These are phyloP conservation scores for Parmelia sp. DNA, from an alignment of 495 filamentous ascomycete species.

Conservation along the genomic window DNA sequence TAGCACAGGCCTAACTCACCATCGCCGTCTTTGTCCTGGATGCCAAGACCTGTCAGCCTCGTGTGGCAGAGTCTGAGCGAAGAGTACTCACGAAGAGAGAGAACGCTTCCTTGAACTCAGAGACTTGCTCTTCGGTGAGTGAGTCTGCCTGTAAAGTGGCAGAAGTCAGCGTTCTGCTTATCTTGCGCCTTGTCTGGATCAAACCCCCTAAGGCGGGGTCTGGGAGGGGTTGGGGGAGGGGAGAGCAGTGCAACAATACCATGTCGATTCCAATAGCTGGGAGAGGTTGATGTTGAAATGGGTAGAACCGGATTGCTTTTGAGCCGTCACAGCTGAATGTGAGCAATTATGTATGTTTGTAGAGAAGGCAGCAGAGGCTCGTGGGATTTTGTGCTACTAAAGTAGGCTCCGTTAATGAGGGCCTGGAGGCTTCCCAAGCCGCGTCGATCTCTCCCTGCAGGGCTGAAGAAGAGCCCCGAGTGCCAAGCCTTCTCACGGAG, in stretches of 20 bases:
- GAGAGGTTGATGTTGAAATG: too few species aligned
- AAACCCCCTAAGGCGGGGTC: conserved; percentile 16
- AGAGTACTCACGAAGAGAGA: conserved; percentile 88
- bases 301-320: neutral
- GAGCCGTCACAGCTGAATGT: neutral
- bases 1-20: conserved; percentile 57
- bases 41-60: conserved; percentile 9
- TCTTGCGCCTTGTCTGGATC: conserved; percentile 2
- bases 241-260: conserved; percentile 1
- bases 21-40: conserved; percentile 98
- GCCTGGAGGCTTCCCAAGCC: neutral
- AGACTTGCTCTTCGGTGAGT: conserved; percentile 98
- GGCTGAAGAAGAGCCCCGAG: conserved; percentile 2
- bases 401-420: neutral
- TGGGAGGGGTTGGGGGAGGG: neutral
- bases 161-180: conserved; percentile 18
- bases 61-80: neutral
- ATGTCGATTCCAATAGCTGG: conserved; percentile 1
- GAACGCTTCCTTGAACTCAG: conserved; percentile 99
- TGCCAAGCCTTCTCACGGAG: neutral
- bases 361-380: conserved; percentile 1
- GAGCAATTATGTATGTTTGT: neutral
- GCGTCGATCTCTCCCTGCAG: conserved; percentile 8
- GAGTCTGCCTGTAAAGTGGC: conserved; percentile 63
- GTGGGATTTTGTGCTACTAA: neutral